Percentiles rank a stretch among this genome's conserved stretches.
These are phyloP conservation scores for Ammopiptanthus mongolicus DNA, from an alignment of 306 rosid genomes.

Conservation along the genomic window DNA sequence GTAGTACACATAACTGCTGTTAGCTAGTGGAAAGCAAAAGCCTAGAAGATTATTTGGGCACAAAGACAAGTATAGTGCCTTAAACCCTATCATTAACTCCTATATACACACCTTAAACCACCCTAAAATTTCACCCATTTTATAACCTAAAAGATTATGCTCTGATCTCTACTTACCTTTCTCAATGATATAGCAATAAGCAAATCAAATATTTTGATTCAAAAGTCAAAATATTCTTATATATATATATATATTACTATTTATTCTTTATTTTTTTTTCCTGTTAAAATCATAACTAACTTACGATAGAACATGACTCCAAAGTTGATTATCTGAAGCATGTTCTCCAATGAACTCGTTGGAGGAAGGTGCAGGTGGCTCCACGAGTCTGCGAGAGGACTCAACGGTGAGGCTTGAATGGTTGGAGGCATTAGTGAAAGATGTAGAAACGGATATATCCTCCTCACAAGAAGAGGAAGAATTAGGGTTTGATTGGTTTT, in stretches of 20 bases:
- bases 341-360: conserved; percentile 49
- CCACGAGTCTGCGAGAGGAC: conserved; percentile 47
- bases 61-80: neutral
- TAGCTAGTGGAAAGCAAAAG: conserved; percentile 10
- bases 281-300: conserved; percentile 6
- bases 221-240: neutral
- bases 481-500: conserved; percentile 47
- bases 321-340: conserved; percentile 63
- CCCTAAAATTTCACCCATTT: neutral
- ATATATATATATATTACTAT: neutral
- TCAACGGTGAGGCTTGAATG: conserved; percentile 69
- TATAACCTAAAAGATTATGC: conserved; percentile 19
- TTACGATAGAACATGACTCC: conserved; percentile 82
- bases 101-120: conserved; percentile 15
- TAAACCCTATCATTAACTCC: conserved; percentile 18
- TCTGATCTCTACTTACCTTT: conserved; percentile 19
- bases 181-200: neutral
- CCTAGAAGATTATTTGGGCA: conserved; percentile 5
- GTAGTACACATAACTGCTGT: neutral
- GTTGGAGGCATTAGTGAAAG: conserved; percentile 78
- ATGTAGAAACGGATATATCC: conserved; percentile 70
- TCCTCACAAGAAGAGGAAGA: conserved; percentile 76
- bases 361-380: conserved; percentile 45
- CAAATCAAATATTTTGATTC: conserved; percentile 3
- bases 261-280: neutral